phyloP scores from a whole-genome alignment of 352 stramenopile species.

The Pythium utonaiense region DNA sequence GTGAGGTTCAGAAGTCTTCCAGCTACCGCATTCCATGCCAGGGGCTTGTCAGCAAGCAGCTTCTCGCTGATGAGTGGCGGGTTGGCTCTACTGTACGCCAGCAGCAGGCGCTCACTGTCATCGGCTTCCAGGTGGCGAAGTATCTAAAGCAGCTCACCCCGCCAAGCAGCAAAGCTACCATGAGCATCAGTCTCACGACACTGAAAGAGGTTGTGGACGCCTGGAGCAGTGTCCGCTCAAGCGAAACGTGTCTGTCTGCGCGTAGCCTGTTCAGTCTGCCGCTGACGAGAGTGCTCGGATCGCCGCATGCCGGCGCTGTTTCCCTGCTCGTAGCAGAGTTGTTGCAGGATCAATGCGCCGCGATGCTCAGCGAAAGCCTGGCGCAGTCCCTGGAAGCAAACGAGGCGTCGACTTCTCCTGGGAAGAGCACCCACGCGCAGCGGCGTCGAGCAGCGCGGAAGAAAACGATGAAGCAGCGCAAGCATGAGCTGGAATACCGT shows the following conservation, averaged over 20 bases:
- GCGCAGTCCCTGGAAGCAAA: neutral
- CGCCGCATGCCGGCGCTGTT: slow-evolving; percentile 52
- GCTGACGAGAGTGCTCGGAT: slow-evolving; percentile 7
- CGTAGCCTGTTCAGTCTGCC: slow-evolving; percentile 12
- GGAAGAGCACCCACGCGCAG: slow-evolving; percentile 28
- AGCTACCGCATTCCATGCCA: slow-evolving; percentile 33
- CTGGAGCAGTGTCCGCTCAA: neutral
- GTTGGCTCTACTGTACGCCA: slow-evolving; percentile 17
- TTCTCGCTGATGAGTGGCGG: slow-evolving; percentile 32
- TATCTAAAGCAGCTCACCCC: slow-evolving; percentile 23
- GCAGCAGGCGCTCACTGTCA: slow-evolving; percentile 5
- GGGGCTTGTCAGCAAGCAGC: slow-evolving; percentile 49
- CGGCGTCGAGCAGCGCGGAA: slow-evolving; percentile 60
- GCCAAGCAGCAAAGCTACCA: slow-evolving; percentile 12
- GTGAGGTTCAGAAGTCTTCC: slow-evolving; percentile 16
- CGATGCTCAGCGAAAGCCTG: slow-evolving; percentile 58
- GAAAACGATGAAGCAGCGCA: slow-evolving; percentile 62
- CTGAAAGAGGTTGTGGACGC: slow-evolving; percentile 4
- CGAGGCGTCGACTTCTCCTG: neutral
- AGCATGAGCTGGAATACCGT: slow-evolving; percentile 35
- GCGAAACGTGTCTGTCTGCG: neutral
- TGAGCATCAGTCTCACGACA: neutral
- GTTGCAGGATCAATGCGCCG: slow-evolving; percentile 66
- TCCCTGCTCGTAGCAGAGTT: slow-evolving; percentile 69
- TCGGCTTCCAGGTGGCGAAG: slow-evolving; percentile 11